A percentile compares a stretch with the other conserved stretches of the same genome.
phyloP scores from a whole-genome alignment of 768 basidiomycete genomes.

The Trichaptum fuscoviolaceum region DNA sequence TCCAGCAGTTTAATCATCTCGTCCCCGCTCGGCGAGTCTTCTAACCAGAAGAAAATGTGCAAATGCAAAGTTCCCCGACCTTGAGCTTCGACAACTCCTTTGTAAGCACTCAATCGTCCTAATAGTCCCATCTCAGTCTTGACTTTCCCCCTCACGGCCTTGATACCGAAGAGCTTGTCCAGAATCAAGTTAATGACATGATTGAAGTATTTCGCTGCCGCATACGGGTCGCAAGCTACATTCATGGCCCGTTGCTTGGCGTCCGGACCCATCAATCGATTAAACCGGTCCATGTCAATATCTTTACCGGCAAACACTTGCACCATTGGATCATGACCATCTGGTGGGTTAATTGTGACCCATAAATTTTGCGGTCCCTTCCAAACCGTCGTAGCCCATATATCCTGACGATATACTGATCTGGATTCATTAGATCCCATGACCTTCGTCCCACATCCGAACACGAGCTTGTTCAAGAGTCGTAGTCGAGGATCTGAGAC shows the following conservation, averaged over 20 bases:
- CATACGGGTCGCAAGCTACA: slow-evolving; percentile 35
- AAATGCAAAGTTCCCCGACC: slow-evolving; percentile 36
- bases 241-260: slow-evolving; percentile 17
- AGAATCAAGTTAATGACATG: slow-evolving; percentile 29
- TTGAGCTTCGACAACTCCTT: slow-evolving; percentile 36
- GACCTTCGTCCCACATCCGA: neutral
- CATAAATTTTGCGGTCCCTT: slow-evolving; percentile 32
- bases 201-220: slow-evolving; percentile 37
- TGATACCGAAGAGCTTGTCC: slow-evolving; percentile 28
- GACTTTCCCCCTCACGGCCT: slow-evolving; percentile 14
- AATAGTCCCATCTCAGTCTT: slow-evolving; percentile 26
- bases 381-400: slow-evolving; percentile 30
- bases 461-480: neutral
- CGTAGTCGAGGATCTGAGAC: neutral
- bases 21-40: slow-evolving; percentile 25
- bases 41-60: slow-evolving; percentile 35
- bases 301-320: slow-evolving; percentile 38
- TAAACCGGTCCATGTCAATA: slow-evolving; percentile 38
- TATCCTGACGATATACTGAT: slow-evolving; percentile 20
- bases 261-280: slow-evolving; percentile 21
- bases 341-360: slow-evolving; percentile 39
- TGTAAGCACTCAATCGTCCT: slow-evolving; percentile 28
- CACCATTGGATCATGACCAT: slow-evolving; percentile 37
- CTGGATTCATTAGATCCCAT: neutral
- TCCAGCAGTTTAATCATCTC: slow-evolving; percentile 23